Conservation (phyloP, 2,329 filamentous ascomycete species). For the Dryadomyces sulphureus region DNA sequence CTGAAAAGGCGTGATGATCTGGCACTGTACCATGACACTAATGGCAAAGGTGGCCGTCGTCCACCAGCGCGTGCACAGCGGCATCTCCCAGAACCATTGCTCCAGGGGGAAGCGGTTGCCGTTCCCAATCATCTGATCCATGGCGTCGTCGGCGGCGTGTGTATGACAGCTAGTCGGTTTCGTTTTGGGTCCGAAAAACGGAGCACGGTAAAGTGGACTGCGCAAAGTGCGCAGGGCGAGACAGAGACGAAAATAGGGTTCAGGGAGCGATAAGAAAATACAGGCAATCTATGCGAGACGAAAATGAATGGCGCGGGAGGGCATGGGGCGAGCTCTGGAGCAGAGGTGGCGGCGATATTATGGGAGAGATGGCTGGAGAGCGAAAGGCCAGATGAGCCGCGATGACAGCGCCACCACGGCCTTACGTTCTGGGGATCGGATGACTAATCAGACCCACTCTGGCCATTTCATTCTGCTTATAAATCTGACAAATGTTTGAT, state of each 20-base stretch:
- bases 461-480: no score
- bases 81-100: slow-evolving; percentile 99
- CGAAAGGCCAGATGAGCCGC: neutral
- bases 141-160: slow-evolving; percentile 14
- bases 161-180: neutral
- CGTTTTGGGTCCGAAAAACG: neutral
- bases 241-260: no score
- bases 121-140: slow-evolving; percentile 37
- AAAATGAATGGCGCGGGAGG: neutral
- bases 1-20: slow-evolving; percentile 84
- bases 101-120: slow-evolving; percentile 65
- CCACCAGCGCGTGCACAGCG: slow-evolving; percentile 91
- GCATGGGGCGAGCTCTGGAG: neutral
- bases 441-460: neutral
- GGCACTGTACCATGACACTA: slow-evolving; percentile 81
- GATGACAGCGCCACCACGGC: neutral
- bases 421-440: neutral
- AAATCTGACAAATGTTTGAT: no score
- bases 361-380: neutral
- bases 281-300: neutral
- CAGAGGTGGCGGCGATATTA: neutral
- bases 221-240: no score
- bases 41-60: slow-evolving; percentile 82
- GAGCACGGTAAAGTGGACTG: no score
- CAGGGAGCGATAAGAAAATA: neutral